Base-by-base conservation (phyloP, 2,329 filamentous ascomycete genomes). In the Alternaria metachromatica region DNA sequence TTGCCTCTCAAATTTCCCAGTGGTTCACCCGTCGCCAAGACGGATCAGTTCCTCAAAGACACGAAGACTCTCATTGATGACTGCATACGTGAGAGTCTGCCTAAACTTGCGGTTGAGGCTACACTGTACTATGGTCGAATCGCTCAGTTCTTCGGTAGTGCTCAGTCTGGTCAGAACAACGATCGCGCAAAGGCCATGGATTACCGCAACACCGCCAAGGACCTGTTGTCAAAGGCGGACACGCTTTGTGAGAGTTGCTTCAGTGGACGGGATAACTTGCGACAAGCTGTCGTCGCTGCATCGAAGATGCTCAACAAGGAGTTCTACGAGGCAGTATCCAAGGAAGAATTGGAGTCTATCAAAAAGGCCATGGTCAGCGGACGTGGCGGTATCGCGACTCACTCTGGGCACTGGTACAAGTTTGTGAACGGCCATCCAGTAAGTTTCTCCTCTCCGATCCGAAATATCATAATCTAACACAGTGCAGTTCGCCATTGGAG, bases 321-420 rank as follows among this genome's bases (percentile, higher is more conserved):
- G 9, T 78, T 77, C 66, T 84, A 85, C 57, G 78, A 82, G 26
- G 64, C 74, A 2, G 78, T 84, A 1, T 82, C 82, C 0, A 60
- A 74, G 0, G 80, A 83, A 15, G 84, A 86, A 66, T 48, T 84
- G 8, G 73, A 72, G 0, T 79, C 81, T 3, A 83, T 87, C 62
- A 84, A 84, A 49, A 56, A 66, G 2, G 84, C 84, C 1, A 87
- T 87, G 84, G 76, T 83, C 5, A 78, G 67, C 1, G 84, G 84
- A 8, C 65, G 73, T 0, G 37, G 62, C 1, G 82, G 82, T 0
- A 82, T 83, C 18, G 72, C 76, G 0, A 81, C 78, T 0, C 78
- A 82, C 49, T 79, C 80, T 0, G 88, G 89, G 0, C 87, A 89
- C 66, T 90, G 88, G 88, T 90, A 90, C 73, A 82, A 78, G 1